Percentiles rank a stretch among this genome's conserved stretches.
These are phyloP conservation scores for Raddia distichophylla DNA, from an alignment of 176 grass and related monocot genomes.

Conservation along the genomic window DNA sequence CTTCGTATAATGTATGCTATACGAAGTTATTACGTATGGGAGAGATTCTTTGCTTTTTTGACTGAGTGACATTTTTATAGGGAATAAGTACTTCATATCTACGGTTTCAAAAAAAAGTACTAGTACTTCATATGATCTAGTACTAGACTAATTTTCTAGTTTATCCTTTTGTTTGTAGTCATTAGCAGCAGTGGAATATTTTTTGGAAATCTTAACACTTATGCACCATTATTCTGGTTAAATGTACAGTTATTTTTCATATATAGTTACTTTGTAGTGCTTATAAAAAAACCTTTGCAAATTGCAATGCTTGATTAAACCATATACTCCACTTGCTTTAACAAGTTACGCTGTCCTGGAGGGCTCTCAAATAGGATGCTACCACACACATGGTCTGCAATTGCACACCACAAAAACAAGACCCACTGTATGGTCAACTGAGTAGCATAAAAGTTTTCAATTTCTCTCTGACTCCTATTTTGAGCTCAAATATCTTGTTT, in stretches of 20 bases:
- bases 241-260: constrained; percentile 20
- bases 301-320: constrained; percentile 25
- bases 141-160: not conserved
- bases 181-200: constrained; percentile 3
- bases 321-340: constrained; percentile 7
- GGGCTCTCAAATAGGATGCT: not conserved
- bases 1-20: no score
- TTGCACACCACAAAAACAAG: not conserved
- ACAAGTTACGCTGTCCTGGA: constrained; percentile 13
- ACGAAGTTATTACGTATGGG: no score
- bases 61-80: no score
- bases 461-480: constrained; percentile 3
- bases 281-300: constrained; percentile 28
- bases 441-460: not conserved
- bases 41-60: no score
- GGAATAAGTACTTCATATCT: no score
- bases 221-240: constrained; percentile 2
- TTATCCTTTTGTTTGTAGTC: constrained; percentile 13
- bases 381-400: not conserved
- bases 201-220: not conserved
- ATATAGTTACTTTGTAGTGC: not conserved
- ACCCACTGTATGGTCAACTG: not conserved
- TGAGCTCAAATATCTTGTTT: not conserved
- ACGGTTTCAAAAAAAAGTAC: no score
- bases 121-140: no score